Conservation (phyloP, 345 rosid genomes). For the Citrus mangshanensis region DNA sequence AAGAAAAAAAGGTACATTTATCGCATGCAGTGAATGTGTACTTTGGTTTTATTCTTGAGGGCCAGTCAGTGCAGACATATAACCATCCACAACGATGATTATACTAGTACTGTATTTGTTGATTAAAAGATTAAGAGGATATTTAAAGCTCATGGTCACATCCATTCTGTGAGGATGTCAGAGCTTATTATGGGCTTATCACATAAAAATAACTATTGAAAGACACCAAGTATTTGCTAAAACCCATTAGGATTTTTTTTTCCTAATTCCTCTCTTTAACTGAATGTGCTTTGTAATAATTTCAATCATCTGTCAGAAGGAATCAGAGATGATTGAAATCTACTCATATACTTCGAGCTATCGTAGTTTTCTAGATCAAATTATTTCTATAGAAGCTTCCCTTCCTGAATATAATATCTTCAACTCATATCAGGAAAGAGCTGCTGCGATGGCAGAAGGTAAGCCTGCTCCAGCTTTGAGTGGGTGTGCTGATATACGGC, state of each 20-base stretch:
- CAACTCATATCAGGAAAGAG: slow-evolving; percentile 53
- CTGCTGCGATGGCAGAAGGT: slow-evolving; percentile 71
- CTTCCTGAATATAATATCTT: background rate
- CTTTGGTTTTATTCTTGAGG: background rate
- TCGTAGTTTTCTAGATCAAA: background rate
- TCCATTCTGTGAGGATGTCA: background rate
- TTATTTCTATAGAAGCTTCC: background rate
- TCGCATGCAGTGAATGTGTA: background rate
- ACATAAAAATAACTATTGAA: background rate
- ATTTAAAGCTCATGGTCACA: background rate
- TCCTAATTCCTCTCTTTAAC: background rate
- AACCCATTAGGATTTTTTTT: background rate
- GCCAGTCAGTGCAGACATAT: background rate
- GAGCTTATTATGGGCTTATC: background rate
- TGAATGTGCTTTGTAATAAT: background rate
- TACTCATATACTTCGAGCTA: background rate
- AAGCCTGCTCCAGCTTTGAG: slow-evolving; percentile 68
- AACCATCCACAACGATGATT: background rate
- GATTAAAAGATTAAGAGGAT: background rate
- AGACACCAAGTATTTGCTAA: background rate
- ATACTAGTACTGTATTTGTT: background rate
- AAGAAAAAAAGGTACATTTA: slow-evolving; percentile 65
- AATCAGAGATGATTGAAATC: background rate
- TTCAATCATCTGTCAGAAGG: background rate
- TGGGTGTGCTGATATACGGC: slow-evolving; percentile 65